Evolutionary conservation across 306 rosid genomes (phyloP).

Genomic region (Lathyrus sativus): DNA sequence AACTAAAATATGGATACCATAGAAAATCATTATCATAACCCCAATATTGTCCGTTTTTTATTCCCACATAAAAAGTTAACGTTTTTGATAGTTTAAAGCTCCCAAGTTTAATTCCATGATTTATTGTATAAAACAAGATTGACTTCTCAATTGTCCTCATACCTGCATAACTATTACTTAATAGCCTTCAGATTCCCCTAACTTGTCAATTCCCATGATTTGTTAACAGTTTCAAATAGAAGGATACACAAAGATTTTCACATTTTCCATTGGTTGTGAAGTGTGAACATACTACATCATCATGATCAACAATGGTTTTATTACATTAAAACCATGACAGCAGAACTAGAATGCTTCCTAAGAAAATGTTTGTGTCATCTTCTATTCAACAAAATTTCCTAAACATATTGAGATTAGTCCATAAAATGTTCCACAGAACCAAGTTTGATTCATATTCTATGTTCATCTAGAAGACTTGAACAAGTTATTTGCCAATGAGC

Average conservation of each 20-base stretch:
- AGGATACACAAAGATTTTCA: slow-evolving; percentile 21
- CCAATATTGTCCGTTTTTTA: too few relatives aligned
- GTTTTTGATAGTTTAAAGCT: too few relatives aligned
- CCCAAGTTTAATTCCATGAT: too few relatives aligned
- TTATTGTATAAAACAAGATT: too few relatives aligned
- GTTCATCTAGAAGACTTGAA: slow-evolving; percentile 33
- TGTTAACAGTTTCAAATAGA: slow-evolving; percentile 27
- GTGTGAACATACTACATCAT: slow-evolving; percentile 15
- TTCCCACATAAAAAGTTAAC: too few relatives aligned
- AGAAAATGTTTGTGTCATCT: slow-evolving; percentile 32
- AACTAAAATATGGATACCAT: too few relatives aligned
- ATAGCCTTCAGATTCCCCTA: too few relatives aligned
- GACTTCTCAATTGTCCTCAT: too few relatives aligned
- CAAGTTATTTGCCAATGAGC: slow-evolving; percentile 67
- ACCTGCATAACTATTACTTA: too few relatives aligned
- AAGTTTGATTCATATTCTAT: slow-evolving; percentile 32
- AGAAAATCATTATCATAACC: too few relatives aligned
- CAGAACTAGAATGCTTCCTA: slow-evolving; percentile 22
- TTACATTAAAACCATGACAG: slow-evolving; percentile 36
- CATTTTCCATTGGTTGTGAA: slow-evolving; percentile 27
- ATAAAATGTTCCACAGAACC: slow-evolving; percentile 30
- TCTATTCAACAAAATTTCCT: slow-evolving; percentile 40
- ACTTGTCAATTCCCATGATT: too few relatives aligned
- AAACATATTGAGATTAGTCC: slow-evolving; percentile 13
- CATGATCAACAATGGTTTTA: slow-evolving; percentile 17